phyloP scores from a whole-genome alignment of 1,284 basidiomycete species.

The Moesziomyces globuligerus region DNA sequence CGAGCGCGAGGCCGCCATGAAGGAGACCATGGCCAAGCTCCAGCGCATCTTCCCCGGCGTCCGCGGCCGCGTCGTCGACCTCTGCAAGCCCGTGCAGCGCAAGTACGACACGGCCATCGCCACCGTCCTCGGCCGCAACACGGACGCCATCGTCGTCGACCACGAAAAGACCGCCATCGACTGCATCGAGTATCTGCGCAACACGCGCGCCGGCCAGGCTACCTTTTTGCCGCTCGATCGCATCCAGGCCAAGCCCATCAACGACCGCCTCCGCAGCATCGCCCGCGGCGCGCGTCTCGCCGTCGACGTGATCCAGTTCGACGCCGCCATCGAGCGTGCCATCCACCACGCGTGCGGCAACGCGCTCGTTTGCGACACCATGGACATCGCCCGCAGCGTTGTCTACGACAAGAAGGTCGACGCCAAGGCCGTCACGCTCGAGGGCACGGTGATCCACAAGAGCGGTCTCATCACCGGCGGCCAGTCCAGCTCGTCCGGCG shows the following conservation, averaged over 20 bases:
- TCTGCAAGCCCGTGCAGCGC: constrained; percentile 89
- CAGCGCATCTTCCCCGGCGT: constrained; percentile 72
- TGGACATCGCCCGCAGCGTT: constrained; percentile 88
- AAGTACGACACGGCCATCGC: constrained; percentile 95
- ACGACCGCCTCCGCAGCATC: constrained; percentile 92
- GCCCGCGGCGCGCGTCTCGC: constrained; percentile 90
- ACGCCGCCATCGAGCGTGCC: constrained; percentile 76
- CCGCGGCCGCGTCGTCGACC: constrained; percentile 83
- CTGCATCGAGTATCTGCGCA: constrained; percentile 96
- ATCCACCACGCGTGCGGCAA: constrained; percentile 97
- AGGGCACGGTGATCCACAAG: constrained; percentile 97
- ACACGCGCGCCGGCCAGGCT: constrained; percentile 90
- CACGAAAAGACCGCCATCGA: constrained; percentile 96
- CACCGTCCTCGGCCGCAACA: constrained; percentile 92
- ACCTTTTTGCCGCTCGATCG: constrained; percentile 98
- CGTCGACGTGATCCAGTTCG: constrained; percentile 78
- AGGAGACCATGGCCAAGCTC: constrained; percentile 83
- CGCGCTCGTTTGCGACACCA: constrained; percentile 91
- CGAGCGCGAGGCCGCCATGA: constrained; percentile 83
- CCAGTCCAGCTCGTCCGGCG: constrained; percentile 73
- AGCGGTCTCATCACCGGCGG: constrained; percentile 97
- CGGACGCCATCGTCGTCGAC: constrained; percentile 95
- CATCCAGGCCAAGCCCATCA: constrained; percentile 90
- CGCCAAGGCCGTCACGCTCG: constrained; percentile 96
- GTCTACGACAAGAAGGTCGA: constrained; percentile 94